Base-by-base conservation (phyloP, 805 yeast genomes). In the Zygosaccharomyces bisporus region DNA sequence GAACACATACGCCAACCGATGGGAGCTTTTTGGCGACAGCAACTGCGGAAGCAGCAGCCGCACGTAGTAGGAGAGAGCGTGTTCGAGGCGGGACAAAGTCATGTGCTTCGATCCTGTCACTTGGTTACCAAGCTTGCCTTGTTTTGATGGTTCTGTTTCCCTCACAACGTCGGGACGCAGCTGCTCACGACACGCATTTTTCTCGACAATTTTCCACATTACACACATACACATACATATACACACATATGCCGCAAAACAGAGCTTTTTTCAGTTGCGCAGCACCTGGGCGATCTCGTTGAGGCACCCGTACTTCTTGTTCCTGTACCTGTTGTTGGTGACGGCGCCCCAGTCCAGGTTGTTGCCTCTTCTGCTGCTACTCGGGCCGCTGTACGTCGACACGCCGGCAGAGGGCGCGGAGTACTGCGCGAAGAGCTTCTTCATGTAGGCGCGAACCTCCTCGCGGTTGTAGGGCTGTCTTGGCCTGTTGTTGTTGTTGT, bases 1-100 rank as follows among this genome's bases (percentile, higher is more conserved):
- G 24, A 79, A 69, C 7, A 62, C 44, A 54, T 84, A 84, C 12
- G 91, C 80, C 16, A 71, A 49, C 17, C 60, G 58, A 47, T 76
- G 72, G 12, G 82, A 56, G 1, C 61, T 29, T 9, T 58, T 56
- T 7, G 66, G 63, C 4, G 78, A 68, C 47, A 77, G 66, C 36
- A 71, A 69, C 5, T 56, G 59, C 1, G 72, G 66, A 14, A 81
- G 63, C 44, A 66, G 60, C 8, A 57, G 52, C 31, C 80, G 69
- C 23, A 80, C 67, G 44, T 69, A 73, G 23, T 61, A 58, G 0
- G 81, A 75, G 25, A 76, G 64, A 32, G 64, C 58, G 45, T 55
- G 58, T 47, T 63, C 67, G 9, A 63, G 23, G 21, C 43, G 43
- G 4, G 67, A 63, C 20, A 60, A 34, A 3, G 61, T 49, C 65